Evolutionary conservation across 1,284 basidiomycete species (phyloP).

Genomic region (Apiotrichum gracile): DNA sequence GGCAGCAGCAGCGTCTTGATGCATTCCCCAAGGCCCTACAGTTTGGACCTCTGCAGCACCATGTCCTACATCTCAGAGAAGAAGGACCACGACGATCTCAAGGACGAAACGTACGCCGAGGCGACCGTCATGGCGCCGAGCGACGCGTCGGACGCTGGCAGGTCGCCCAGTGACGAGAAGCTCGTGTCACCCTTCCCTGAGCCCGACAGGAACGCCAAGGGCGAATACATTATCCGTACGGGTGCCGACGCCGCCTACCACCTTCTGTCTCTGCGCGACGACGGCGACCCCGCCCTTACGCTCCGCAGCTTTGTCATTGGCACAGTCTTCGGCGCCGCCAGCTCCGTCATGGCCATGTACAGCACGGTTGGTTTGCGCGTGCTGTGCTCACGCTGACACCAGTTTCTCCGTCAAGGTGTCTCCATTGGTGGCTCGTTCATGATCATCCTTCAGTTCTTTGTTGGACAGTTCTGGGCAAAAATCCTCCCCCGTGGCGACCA

Average conservation of each 20-base stretch:
- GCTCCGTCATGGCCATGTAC: constrained; percentile 47
- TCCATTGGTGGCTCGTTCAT: constrained; percentile 57
- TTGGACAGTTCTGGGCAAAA: constrained; percentile 54
- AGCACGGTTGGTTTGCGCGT: constrained; percentile 8
- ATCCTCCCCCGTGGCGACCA: constrained; percentile 38
- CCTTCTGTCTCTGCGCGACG: constrained; percentile 58
- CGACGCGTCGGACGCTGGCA: too few relatives aligned
- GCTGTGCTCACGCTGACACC: neutral
- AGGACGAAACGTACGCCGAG: too few relatives aligned
- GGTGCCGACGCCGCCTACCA: constrained; percentile 58
- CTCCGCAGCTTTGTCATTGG: constrained; percentile 58
- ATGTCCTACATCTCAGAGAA: too few relatives aligned
- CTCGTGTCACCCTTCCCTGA: too few relatives aligned
- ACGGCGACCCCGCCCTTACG: constrained; percentile 57
- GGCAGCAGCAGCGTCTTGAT: too few relatives aligned
- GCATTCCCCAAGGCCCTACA: too few relatives aligned
- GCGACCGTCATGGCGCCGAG: too few relatives aligned
- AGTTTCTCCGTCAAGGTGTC: constrained; percentile 58
- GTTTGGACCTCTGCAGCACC: too few relatives aligned
- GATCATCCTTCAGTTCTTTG: constrained; percentile 55
- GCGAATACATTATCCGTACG: constrained; percentile 21
- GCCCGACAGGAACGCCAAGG: neutral
- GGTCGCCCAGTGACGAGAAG: too few relatives aligned
- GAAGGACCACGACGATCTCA: too few relatives aligned
- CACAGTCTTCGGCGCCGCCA: constrained; percentile 55